A percentile compares a stretch with the other conserved stretches of the same genome.
Conservation (phyloP, 2,329 filamentous ascomycete species). For the Botrytis pseudocinerea region DNA sequence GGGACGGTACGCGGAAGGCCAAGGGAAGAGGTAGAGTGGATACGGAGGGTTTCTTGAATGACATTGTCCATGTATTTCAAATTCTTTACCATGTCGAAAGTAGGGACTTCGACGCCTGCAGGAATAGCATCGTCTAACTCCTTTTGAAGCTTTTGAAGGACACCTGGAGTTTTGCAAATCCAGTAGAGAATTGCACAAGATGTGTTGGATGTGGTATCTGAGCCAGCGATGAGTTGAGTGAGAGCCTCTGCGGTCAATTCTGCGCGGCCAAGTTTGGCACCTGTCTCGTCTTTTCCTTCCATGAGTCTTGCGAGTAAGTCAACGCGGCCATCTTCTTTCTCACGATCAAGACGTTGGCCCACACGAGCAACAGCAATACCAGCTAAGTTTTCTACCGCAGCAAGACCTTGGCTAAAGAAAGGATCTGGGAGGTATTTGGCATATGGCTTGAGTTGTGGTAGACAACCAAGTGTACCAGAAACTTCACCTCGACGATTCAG, state of each 20-base stretch:
- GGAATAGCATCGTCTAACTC: conserved; percentile 74
- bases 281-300: conserved; percentile 80
- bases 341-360: conserved; percentile 70
- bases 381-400: conserved; percentile 76
- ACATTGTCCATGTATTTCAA: conserved; percentile 74
- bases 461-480: conserved; percentile 73
- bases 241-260: conserved; percentile 87
- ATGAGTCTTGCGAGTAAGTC: conserved; percentile 82
- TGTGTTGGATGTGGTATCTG: conserved; percentile 76
- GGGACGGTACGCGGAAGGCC: conserved; percentile 76
- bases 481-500: conserved; percentile 87
- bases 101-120: conserved; percentile 60
- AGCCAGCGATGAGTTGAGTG: conserved; percentile 82
- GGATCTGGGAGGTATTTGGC: conserved; percentile 78
- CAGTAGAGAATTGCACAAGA: conserved; percentile 83
- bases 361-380: conserved; percentile 87
- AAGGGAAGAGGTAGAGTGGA: conserved; percentile 82
- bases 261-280: conserved; percentile 70
- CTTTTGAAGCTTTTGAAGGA: conserved; percentile 69
- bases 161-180: conserved; percentile 66
- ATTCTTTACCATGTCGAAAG: conserved; percentile 70
- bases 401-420: conserved; percentile 74
- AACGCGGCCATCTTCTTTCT: conserved; percentile 65
- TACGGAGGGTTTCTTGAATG: conserved; percentile 81
- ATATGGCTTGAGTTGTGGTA: conserved; percentile 73